Base-by-base conservation (phyloP, 345 rosid genomes). In the Carallia pectinifolia region DNA sequence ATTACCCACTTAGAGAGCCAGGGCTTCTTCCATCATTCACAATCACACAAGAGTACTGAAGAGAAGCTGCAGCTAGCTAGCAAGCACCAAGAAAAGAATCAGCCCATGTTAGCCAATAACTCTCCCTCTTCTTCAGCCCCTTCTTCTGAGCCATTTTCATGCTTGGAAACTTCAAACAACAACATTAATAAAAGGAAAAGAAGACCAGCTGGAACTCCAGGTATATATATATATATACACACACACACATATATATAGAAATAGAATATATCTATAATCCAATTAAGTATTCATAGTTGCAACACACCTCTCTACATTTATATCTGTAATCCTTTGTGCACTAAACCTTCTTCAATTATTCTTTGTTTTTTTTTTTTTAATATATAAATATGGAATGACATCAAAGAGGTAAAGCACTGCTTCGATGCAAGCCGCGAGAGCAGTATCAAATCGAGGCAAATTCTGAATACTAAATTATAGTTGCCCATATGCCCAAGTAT, bases 121-220 rank as follows among this genome's bases (percentile, higher is more conserved):
- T 39, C 77, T 44, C 50, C 50, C 23, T 56, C 79, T 53, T 75
- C 82, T 2, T 58, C 81, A 6, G 6, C 69, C 39, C 83, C 85
- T 47, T 74, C 79, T 54, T 70, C 84, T 5, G 87, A 86, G 64
- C 84, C 82, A 37, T 74, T 81, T 67, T 75, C 81, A 16, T 81
- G 79, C 81, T 61, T 76, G 34, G 88, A 77, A 36, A 79, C 69
- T 72, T 84, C 80, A 6, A 71, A 7, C 38, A 75, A 34, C 82
- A 76, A 79, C 80, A 23, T 23, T 23, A 77, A 59, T 67, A 92
- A 90, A 81, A 83, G 92, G 67, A 90, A 88, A 80, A 70, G 98
- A 56, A 80, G 97, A 68, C 93, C 97, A 0, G 96, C 98, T 36
- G 98, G 98, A 33, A 88, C 96, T 62, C 98, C 97, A 80, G 98